Base-by-base conservation (phyloP, 129 eudicot species). In the Gnaphalium uliginosum region DNA sequence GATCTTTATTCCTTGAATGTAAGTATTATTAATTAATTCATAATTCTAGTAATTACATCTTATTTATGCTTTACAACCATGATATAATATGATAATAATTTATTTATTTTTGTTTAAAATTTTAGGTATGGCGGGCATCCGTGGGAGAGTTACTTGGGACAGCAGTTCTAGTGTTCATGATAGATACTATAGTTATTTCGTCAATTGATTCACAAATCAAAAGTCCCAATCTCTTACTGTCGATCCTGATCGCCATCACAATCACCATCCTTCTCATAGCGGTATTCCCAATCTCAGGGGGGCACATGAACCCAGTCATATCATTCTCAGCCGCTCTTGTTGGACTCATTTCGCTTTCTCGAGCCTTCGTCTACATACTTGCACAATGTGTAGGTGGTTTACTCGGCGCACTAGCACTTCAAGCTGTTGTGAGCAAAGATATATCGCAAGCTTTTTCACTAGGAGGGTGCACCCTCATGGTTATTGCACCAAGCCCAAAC, bases 61-160 rank as follows among this genome's bases (percentile, higher is more conserved):
- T 29, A 29, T 0, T 25, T 0, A 10, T 43, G 11, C 58, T 27
- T 19, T n/a, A 53, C 14, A 37, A 37, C 4, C 32, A 18, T 4
- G 2, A 50, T 50, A 50, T 6, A 51, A 4, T 18, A 0, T 5
- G 19, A 5, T 56, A 0, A 56, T 1, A 19, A 0, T 4, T 1
- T 19, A 56, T 19, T 0, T 29, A 5, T 68, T 4, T 15, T 11
- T 13, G 5, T 13, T 18, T 2, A 19, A 66, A n/a, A 56, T 19
- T 6, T 2, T 21, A 88, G 97, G 96, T 89, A 0, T 92, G 96
- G 96, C 82, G 97, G 25, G 96, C 96, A 58, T 87, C 97, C 0
- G 29, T 87, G 0, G 97, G 91, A 43, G 97, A 92, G 83, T 78
- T 92, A 46, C 51, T 89, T 0, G 92, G 96, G 17, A 66, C 97